These are phyloP conservation scores for Pseudotsuga menziesii DNA, from an alignment of 75 land plant species.

Conservation along the genomic window DNA sequence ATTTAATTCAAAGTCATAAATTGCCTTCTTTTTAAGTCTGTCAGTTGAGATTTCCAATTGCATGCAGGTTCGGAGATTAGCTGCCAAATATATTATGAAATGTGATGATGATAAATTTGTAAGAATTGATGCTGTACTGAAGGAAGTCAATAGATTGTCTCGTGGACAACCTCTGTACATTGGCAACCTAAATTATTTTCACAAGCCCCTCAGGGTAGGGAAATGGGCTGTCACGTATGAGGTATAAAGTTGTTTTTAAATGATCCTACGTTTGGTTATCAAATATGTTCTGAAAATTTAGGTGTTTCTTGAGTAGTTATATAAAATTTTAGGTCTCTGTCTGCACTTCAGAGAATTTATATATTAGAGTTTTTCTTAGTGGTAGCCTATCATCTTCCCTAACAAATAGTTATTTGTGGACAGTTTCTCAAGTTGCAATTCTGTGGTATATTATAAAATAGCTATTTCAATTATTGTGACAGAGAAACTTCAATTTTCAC, in stretches of 20 bases:
- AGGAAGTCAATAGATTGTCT: conserved; percentile 37
- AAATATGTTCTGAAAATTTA: neutral
- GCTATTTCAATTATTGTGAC: neutral
- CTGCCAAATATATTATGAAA: conserved; percentile 82
- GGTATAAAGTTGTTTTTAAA: conserved; percentile 34
- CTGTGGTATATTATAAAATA: neutral
- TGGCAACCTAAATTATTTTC: conserved; percentile 84
- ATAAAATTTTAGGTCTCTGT: neutral
- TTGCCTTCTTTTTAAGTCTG: neutral
- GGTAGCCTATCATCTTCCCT: neutral
- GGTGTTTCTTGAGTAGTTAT: conserved; percentile 9
- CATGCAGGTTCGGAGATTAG: conserved; percentile 48
- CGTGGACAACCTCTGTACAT: conserved; percentile 41
- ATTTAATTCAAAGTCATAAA: neutral
- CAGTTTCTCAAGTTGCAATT: neutral
- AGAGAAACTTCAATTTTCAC: neutral
- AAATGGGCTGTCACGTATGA: conserved; percentile 98
- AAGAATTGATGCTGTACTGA: conserved; percentile 56
- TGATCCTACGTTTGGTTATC: neutral
- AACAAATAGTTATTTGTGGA: neutral
- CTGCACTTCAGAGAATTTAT: neutral
- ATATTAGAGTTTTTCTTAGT: neutral
- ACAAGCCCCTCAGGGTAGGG: conserved; percentile 76
- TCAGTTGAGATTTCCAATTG: conserved; percentile 1
- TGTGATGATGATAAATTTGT: conserved; percentile 98